Percentiles rank a stretch among this genome's conserved stretches.
phyloP scores from a whole-genome alignment of 2,329 filamentous ascomycete species.

The Cucurbitaria berberidis region DNA sequence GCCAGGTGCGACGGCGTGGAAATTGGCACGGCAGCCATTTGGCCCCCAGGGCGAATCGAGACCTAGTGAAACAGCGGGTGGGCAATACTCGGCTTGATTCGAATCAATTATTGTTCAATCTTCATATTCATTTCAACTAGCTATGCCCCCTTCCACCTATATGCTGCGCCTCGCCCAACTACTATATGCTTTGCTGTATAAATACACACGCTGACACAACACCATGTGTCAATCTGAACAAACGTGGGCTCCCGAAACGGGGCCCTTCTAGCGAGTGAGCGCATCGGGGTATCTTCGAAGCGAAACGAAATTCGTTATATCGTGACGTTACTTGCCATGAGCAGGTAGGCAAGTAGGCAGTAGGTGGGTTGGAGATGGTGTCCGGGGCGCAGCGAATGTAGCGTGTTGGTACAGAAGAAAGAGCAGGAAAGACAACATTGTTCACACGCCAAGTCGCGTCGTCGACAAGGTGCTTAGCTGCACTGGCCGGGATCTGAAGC shows the following conservation, averaged over 20 bases:
- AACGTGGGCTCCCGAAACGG: conserved; percentile 2
- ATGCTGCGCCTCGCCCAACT: no score
- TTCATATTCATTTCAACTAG: not conserved
- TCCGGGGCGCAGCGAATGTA: conserved; percentile 28
- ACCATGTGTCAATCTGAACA: not conserved
- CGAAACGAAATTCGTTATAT: conserved; percentile 28
- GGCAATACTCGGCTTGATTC: not conserved
- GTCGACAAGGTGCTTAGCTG: conserved; percentile 27
- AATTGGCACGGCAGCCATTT: no score
- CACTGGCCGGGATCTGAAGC: conserved; percentile 45
- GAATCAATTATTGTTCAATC: no score
- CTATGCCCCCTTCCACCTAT: no score
- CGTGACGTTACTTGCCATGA: conserved; percentile 22
- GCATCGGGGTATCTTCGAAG: conserved; percentile 35
- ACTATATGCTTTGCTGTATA: not conserved
- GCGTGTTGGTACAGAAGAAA: conserved; percentile 12
- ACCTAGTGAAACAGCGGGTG: not conserved
- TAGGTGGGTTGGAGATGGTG: no score
- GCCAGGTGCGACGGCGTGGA: not conserved
- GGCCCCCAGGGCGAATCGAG: no score
- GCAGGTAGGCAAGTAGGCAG: conserved; percentile 1
- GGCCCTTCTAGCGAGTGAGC: conserved; percentile 26
- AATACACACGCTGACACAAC: not conserved
- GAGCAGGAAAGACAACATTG: conserved; percentile 6
- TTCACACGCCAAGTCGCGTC: not conserved